phyloP scores from a whole-genome alignment of 768 basidiomycete species.

The Serendipita sp. region DNA sequence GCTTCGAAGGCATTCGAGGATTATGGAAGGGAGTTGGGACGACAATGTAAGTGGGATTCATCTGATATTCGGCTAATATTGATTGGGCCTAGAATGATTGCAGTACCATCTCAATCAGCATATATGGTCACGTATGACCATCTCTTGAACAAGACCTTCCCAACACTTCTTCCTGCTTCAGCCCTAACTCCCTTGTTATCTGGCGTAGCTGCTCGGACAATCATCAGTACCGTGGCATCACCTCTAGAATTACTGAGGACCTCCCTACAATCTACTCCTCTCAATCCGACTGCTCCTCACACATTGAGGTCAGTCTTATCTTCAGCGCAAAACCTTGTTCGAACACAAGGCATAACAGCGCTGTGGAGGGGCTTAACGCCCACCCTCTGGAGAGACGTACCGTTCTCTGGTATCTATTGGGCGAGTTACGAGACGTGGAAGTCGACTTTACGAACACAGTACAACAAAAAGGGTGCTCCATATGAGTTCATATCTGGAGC shows the following conservation, averaged over 20 bases:
- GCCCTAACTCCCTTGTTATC: conserved; percentile 56
- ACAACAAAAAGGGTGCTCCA: conserved; percentile 31
- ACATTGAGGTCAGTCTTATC: conserved; percentile 60
- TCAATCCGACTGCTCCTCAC: conserved; percentile 50
- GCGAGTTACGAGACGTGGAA: conserved; percentile 84
- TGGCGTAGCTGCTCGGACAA: conserved; percentile 67
- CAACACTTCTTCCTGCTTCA: conserved; percentile 34
- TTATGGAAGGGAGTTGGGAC: conserved; percentile 96
- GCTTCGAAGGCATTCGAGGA: conserved; percentile 66
- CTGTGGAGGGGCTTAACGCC: conserved; percentile 87
- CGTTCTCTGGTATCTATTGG: conserved; percentile 97
- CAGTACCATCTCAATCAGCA: conserved; percentile 78
- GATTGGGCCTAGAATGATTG: conserved; percentile 45
- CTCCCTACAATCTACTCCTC: conserved; percentile 78
- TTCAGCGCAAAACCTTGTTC: conserved; percentile 45
- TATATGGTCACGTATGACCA: conserved; percentile 97
- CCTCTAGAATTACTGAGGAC: conserved; percentile 90
- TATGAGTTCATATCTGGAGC: conserved; percentile 86
- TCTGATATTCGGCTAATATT: conserved; percentile 10
- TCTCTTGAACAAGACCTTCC: conserved; percentile 48
- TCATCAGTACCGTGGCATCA: conserved; percentile 62
- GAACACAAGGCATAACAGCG: conserved; percentile 44
- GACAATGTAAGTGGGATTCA: conserved; percentile 45
- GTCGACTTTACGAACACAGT: conserved; percentile 36
- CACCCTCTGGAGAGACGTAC: conserved; percentile 93